phyloP scores from a whole-genome alignment of 2,329 filamentous ascomycete genomes.

The Diaporthe aspalathi region DNA sequence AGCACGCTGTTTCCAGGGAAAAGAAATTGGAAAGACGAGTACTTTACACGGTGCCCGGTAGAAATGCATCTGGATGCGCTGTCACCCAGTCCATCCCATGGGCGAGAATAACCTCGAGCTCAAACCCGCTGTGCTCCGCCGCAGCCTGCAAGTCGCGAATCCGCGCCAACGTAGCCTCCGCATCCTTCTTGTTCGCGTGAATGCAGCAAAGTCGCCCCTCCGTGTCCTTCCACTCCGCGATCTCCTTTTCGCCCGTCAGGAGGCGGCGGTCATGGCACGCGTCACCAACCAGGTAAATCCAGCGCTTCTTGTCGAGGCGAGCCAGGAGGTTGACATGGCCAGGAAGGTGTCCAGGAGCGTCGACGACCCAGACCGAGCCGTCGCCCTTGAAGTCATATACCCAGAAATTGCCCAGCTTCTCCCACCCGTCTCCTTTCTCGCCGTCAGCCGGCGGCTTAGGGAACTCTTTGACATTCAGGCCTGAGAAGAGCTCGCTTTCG shows the following conservation, averaged over 20 bases:
- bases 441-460: slow-evolving; percentile 45
- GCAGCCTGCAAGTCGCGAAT: slow-evolving; percentile 52
- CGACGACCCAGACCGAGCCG: slow-evolving; percentile 58
- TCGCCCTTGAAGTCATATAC: slow-evolving; percentile 61
- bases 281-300: slow-evolving; percentile 64
- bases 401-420: slow-evolving; percentile 56
- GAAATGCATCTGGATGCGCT: slow-evolving; percentile 22
- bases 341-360: slow-evolving; percentile 62
- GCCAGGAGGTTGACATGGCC: slow-evolving; percentile 64
- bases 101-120: slow-evolving; percentile 62
- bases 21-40: not conserved
- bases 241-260: slow-evolving; percentile 61
- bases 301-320: slow-evolving; percentile 51
- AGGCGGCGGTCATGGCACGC: slow-evolving; percentile 64
- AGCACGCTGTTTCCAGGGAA: not conserved
- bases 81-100: slow-evolving; percentile 62
- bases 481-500: slow-evolving; percentile 46
- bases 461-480: slow-evolving; percentile 54
- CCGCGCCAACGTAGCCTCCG: slow-evolving; percentile 54
- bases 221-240: slow-evolving; percentile 62
- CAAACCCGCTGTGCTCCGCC: slow-evolving; percentile 42
- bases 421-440: slow-evolving; percentile 45
- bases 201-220: slow-evolving; percentile 59
- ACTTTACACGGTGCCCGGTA: slow-evolving; percentile 22
- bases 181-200: slow-evolving; percentile 60